A percentile compares a stretch with the other conserved stretches of the same genome.
Evolutionary conservation across 495 filamentous ascomycete genomes (phyloP).

Genomic region (Melanomma pulvis-pyrius): DNA sequence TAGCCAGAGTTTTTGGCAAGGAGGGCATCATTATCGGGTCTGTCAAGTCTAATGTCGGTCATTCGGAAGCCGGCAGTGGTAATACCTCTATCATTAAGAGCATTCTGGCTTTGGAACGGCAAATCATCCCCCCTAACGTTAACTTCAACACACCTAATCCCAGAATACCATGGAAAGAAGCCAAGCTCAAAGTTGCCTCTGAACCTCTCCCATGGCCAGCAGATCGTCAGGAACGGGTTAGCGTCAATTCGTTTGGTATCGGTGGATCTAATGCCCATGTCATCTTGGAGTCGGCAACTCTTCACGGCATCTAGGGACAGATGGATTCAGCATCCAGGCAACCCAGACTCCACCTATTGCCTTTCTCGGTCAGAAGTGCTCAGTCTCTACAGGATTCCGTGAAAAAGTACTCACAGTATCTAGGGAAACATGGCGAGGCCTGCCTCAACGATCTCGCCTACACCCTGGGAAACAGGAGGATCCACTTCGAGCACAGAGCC

Average conservation of each 20-base stretch:
- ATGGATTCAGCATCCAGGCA: too few relatives aligned
- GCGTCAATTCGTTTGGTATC: conserved; percentile 44
- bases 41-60: conserved; percentile 50
- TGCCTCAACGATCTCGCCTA: background rate
- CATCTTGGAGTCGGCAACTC: conserved; percentile 9
- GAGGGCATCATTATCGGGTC: conserved; percentile 37
- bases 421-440: background rate
- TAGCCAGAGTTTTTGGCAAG: conserved; percentile 50
- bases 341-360: too few relatives aligned
- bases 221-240: conserved; percentile 33
- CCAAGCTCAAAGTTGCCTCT: conserved; percentile 9
- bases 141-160: conserved; percentile 42
- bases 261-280: conserved; percentile 16
- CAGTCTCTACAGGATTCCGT: too few relatives aligned
- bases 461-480: background rate
- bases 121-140: conserved; percentile 45
- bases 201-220: conserved; percentile 42
- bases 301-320: too few relatives aligned
- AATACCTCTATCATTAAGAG: conserved; percentile 45
- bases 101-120: conserved; percentile 11
- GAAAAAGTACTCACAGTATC: background rate
- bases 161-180: conserved; percentile 31
- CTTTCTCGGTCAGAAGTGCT: too few relatives aligned
- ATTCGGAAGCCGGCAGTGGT: conserved; percentile 45
- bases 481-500: background rate